Evolutionary conservation across 139 green algal genomes (phyloP).

Genomic region (Coelastrella sp.): DNA sequence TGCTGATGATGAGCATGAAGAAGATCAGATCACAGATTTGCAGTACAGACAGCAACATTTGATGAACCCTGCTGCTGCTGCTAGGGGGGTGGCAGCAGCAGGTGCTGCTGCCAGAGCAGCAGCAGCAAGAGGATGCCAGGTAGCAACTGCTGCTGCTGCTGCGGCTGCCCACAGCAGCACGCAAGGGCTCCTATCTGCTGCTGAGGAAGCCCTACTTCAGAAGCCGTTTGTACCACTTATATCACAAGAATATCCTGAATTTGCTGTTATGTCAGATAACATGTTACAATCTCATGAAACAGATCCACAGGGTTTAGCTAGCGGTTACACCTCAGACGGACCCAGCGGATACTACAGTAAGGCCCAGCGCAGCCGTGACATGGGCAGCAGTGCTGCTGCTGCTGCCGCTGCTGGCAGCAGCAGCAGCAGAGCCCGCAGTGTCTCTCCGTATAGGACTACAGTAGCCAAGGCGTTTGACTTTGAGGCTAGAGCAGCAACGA

Average conservation of each 20-base stretch:
- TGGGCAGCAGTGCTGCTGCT: neutral
- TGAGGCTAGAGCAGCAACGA: conserved; percentile 37
- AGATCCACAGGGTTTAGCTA: neutral
- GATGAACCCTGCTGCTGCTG: conserved; percentile 20
- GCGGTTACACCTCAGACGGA: neutral
- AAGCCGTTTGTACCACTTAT: conserved; percentile 26
- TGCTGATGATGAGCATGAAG: conserved; percentile 34
- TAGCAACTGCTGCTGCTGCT: conserved; percentile 5
- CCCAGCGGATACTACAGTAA: neutral
- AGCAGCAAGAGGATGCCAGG: conserved; percentile 8
- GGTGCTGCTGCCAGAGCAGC: neutral
- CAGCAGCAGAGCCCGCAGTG: conserved; percentile 23
- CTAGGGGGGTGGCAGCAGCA: conserved; percentile 19
- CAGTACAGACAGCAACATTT: neutral
- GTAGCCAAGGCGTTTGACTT: conserved; percentile 49
- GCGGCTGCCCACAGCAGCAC: too few species aligned
- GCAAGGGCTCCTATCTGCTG: conserved; percentile 8
- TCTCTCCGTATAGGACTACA: conserved; percentile 44
- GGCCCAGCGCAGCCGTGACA: neutral
- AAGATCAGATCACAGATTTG: neutral
- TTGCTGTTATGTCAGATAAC: neutral
- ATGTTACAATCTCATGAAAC: neutral
- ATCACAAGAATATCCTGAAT: conserved; percentile 16
- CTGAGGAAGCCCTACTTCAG: conserved; percentile 4
- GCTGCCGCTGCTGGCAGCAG: neutral